phyloP scores from a whole-genome alignment of 768 basidiomycete genomes.

The Termitomyces eurrhizus region DNA sequence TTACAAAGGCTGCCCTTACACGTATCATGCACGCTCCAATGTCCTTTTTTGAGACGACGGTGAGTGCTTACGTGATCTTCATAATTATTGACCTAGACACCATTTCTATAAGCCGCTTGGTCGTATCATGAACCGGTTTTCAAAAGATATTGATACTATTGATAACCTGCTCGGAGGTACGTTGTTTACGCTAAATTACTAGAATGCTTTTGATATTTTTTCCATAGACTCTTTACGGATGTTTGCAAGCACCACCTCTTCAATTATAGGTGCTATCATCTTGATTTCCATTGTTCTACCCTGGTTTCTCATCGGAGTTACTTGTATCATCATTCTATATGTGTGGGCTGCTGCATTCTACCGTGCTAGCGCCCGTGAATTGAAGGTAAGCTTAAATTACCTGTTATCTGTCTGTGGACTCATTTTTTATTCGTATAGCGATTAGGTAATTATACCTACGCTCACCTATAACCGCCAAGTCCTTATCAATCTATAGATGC shows the following conservation, averaged over 20 bases:
- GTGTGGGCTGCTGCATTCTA: constrained; percentile 77
- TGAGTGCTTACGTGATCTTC: constrained; percentile 23
- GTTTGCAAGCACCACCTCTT: constrained; percentile 58
- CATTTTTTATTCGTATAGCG: constrained; percentile 32
- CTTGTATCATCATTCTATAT: constrained; percentile 57
- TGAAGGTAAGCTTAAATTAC: constrained; percentile 51
- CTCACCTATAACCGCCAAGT: background rate
- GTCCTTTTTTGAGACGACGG: constrained; percentile 87
- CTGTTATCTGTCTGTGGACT: background rate
- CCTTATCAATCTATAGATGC: constrained; percentile 50
- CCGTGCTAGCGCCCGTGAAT: constrained; percentile 78
- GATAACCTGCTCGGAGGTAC: constrained; percentile 67
- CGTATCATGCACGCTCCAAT: constrained; percentile 83
- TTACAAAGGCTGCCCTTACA: constrained; percentile 49
- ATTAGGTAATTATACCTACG: constrained; percentile 38
- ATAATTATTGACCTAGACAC: background rate
- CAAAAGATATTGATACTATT: constrained; percentile 82
- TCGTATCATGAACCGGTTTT: constrained; percentile 87
- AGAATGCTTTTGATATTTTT: background rate
- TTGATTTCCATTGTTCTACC: constrained; percentile 74
- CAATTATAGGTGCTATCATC: constrained; percentile 73
- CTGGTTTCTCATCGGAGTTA: constrained; percentile 80
- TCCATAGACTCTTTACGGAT: constrained; percentile 65
- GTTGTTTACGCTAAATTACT: constrained; percentile 3
- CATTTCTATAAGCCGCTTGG: constrained; percentile 59